phyloP scores from a whole-genome alignment of 179 eudicot genomes.

The Kewa caespitosa region DNA sequence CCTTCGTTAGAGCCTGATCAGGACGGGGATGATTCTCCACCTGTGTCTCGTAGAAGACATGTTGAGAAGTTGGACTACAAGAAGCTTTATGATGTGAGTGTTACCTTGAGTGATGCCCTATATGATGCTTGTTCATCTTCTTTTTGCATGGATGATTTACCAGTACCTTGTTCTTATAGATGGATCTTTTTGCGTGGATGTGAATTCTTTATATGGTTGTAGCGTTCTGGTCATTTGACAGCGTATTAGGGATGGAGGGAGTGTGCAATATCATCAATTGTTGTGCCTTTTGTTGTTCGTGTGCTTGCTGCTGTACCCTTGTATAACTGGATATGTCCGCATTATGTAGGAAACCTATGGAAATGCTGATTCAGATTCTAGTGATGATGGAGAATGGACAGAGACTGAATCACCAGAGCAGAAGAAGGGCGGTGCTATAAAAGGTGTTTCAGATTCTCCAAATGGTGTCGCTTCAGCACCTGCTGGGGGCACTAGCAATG shows the following conservation, averaged over 20 bases:
- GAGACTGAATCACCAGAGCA: conserved; percentile 24
- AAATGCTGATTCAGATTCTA: conserved; percentile 66
- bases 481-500: conserved; percentile 21
- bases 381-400: conserved; percentile 76
- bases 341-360: conserved; percentile 72
- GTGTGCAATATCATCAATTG: not conserved
- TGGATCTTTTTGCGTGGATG: no score
- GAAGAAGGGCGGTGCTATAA: conserved; percentile 29
- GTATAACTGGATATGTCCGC: conserved; percentile 6
- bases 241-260: not conserved
- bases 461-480: conserved; percentile 19
- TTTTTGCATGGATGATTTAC: not conserved
- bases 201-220: not conserved
- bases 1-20: conserved; percentile 39
- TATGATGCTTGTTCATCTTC: not conserved
- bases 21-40: conserved; percentile 36
- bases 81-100: conserved; percentile 89
- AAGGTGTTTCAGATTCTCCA: conserved; percentile 28
- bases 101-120: not conserved
- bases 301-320: not conserved
- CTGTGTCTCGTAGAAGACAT: conserved; percentile 49
- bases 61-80: conserved; percentile 86
- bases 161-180: no score
- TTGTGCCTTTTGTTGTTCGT: not conserved
- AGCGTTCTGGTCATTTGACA: not conserved